Conservation (phyloP, 2,329 filamentous ascomycete genomes). For the Fusarium irregulare region DNA sequence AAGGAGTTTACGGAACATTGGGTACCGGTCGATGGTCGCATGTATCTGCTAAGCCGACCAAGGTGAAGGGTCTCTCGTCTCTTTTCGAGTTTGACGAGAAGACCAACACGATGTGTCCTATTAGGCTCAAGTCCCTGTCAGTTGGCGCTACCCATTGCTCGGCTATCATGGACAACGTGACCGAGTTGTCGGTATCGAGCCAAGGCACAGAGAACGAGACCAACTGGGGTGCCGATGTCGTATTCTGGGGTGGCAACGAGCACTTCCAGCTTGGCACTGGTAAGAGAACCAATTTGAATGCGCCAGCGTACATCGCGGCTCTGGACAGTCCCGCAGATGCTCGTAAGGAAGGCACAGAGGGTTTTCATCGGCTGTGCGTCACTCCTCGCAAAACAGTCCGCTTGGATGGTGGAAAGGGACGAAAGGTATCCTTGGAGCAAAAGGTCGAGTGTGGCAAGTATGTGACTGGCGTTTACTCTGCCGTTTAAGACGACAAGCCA, state of each 20-base stretch:
- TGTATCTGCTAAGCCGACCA: constrained; percentile 79
- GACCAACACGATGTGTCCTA: constrained; percentile 75
- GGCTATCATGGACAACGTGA: constrained; percentile 85
- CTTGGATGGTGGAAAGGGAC: constrained; percentile 68
- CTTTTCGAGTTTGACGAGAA: constrained; percentile 89
- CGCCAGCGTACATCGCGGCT: constrained; percentile 82
- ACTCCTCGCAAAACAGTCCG: constrained; percentile 79
- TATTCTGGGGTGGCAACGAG: constrained; percentile 97
- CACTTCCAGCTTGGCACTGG: constrained; percentile 93
- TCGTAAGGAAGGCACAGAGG: constrained; percentile 67
- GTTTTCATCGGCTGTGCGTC: constrained; percentile 81
- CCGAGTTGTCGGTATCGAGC: constrained; percentile 68
- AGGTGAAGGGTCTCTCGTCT: constrained; percentile 84
- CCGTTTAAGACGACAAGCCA: constrained; percentile 52
- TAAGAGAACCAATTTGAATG: constrained; percentile 81
- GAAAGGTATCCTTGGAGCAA: constrained; percentile 83
- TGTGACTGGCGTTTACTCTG: constrained; percentile 86
- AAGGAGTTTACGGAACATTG: constrained; percentile 84
- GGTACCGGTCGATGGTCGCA: constrained; percentile 93
- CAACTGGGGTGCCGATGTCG: constrained; percentile 87
- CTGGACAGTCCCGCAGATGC: constrained; percentile 73
- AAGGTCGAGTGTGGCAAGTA: constrained; percentile 86
- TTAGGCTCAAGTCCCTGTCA: constrained; percentile 77
- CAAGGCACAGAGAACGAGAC: constrained; percentile 73
- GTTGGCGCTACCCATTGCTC: constrained; percentile 84